These are phyloP conservation scores for Musa beccarii DNA, from an alignment of 176 grass and related monocot genomes.

Conservation along the genomic window DNA sequence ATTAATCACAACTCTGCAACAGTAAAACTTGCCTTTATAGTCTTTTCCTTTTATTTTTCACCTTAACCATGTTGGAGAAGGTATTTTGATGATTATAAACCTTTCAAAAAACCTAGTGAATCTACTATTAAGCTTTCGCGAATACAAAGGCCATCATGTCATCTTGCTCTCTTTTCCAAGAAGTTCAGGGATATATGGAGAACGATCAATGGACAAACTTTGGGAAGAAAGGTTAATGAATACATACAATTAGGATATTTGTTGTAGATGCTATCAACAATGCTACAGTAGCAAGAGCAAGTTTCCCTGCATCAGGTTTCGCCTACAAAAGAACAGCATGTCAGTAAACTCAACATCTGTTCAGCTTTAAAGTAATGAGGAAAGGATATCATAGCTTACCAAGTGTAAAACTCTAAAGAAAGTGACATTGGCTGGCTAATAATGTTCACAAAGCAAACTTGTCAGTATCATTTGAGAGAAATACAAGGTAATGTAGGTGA, in stretches of 20 bases:
- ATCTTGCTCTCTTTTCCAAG: constrained; percentile 1
- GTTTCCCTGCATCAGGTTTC: constrained; percentile 58
- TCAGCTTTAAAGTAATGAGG: not conserved
- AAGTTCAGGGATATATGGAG: not conserved
- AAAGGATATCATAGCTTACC: constrained; percentile 28
- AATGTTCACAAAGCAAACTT: constrained; percentile 16
- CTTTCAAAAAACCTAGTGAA: not conserved
- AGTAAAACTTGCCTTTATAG: too few relatives aligned
- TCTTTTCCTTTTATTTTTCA: not conserved
- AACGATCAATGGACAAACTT: not conserved
- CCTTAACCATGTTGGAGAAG: not conserved
- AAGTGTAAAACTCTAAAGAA: constrained; percentile 77
- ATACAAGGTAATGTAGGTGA: not conserved
- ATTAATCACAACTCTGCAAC: too few relatives aligned
- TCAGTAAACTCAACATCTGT: constrained; percentile 2
- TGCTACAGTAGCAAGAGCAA: constrained; percentile 63
- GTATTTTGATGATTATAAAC: not conserved
- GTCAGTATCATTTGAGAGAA: constrained; percentile 24
- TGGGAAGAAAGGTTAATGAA: not conserved
- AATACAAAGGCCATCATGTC: not conserved
- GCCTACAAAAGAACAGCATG: constrained; percentile 41
- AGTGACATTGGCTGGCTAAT: constrained; percentile 73
- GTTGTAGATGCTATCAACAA: constrained; percentile 74
- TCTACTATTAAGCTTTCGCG: not conserved
- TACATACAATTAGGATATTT: constrained; percentile 89